Percentiles rank a stretch among this genome's conserved stretches.
These are phyloP conservation scores for Nakazawaea molendinolei DNA, from an alignment of 805 yeast species.

Conservation along the genomic window DNA sequence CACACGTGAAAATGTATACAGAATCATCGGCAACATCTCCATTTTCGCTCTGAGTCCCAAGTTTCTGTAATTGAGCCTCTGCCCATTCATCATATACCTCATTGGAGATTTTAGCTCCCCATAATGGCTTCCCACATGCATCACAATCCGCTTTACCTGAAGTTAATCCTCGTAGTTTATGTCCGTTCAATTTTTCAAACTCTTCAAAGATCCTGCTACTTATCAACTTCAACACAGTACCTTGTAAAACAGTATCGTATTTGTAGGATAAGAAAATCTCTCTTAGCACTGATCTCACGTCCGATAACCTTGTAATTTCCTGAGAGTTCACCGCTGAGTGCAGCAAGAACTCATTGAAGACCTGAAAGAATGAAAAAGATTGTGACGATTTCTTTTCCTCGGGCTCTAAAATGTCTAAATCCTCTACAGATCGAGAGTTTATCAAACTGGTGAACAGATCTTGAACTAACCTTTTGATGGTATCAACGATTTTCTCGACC, in stretches of 20 bases:
- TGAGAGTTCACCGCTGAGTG: slow-evolving; percentile 30
- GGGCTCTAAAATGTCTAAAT: background rate
- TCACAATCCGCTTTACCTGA: slow-evolving; percentile 52
- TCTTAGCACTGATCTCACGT: slow-evolving; percentile 50
- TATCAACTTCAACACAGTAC: slow-evolving; percentile 44
- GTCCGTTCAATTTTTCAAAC: slow-evolving; percentile 33
- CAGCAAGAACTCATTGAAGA: slow-evolving; percentile 49
- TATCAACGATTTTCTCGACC: slow-evolving; percentile 19
- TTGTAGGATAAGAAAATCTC: slow-evolving; percentile 61
- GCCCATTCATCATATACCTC: slow-evolving; percentile 55
- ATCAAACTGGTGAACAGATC: slow-evolving; percentile 35
- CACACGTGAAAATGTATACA: slow-evolving; percentile 50
- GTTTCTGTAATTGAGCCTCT: slow-evolving; percentile 17
- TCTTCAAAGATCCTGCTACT: slow-evolving; percentile 49
- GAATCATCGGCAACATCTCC: slow-evolving; percentile 5
- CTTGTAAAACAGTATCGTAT: slow-evolving; percentile 53
- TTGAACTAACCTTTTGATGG: slow-evolving; percentile 33
- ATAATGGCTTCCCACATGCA: slow-evolving; percentile 65
- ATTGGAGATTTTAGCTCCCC: slow-evolving; percentile 58
- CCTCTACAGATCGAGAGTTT: slow-evolving; percentile 13
- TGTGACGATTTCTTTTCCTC: background rate
- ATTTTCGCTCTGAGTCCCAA: slow-evolving; percentile 11
- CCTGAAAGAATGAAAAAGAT: slow-evolving; percentile 38
- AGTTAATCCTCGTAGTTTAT: slow-evolving; percentile 59
- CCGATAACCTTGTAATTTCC: slow-evolving; percentile 46